Percentiles rank a stretch among this genome's conserved stretches.
Evolutionary conservation across 2,329 filamentous ascomycete species (phyloP).

Genomic region (Dactylellina haptotyla): DNA sequence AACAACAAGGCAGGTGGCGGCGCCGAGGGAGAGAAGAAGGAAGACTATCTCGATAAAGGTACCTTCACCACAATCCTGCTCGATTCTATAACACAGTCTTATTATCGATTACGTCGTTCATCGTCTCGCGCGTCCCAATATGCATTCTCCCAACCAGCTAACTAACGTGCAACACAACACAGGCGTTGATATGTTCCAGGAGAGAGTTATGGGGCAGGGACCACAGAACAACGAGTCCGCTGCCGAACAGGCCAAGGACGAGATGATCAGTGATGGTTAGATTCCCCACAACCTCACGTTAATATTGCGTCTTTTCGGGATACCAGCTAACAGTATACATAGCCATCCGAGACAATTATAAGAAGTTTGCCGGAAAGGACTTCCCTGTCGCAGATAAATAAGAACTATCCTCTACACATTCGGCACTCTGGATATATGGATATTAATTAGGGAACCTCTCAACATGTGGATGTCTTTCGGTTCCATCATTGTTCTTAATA

Average conservation of each 20-base stretch:
- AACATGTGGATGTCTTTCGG: too few relatives aligned
- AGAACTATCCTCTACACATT: not conserved
- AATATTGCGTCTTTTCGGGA: too few relatives aligned
- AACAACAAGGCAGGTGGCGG: constrained; percentile 79
- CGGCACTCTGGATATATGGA: too few relatives aligned
- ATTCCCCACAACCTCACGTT: too few relatives aligned
- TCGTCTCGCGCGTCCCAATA: too few relatives aligned
- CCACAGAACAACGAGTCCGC: constrained; percentile 77
- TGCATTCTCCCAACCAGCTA: too few relatives aligned
- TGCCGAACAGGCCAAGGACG: constrained; percentile 83
- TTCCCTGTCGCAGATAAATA: constrained; percentile 74
- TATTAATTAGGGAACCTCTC: too few relatives aligned
- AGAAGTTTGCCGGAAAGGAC: constrained; percentile 73
- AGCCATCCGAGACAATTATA: constrained; percentile 75
- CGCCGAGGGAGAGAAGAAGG: constrained; percentile 78
- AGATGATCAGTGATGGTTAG: constrained; percentile 74
- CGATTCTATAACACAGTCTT: not conserved
- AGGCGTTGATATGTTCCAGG: constrained; percentile 82
- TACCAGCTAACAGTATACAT: too few relatives aligned
- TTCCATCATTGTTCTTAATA: too few relatives aligned
- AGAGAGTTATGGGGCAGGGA: constrained; percentile 76
- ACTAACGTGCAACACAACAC: constrained; percentile 32
- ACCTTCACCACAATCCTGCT: constrained; percentile 42
- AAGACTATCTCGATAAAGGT: constrained; percentile 86
- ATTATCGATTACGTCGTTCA: too few relatives aligned